A percentile compares a stretch with the other conserved stretches of the same genome.
These are phyloP conservation scores for Blastocystis sp. DNA, from an alignment of 352 stramenopile species.

Conservation along the genomic window DNA sequence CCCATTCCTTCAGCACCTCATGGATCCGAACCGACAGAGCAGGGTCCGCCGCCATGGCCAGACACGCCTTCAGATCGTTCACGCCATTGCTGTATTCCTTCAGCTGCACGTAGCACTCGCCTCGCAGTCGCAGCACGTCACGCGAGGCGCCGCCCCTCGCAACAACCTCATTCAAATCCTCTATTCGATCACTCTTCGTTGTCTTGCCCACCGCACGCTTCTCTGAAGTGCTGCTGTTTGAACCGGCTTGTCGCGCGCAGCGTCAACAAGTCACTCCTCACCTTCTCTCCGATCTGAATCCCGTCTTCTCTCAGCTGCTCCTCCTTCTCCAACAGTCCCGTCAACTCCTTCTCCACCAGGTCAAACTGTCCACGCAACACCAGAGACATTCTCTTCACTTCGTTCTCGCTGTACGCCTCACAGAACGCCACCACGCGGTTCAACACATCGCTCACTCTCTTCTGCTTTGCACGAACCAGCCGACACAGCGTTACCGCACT, in stretches of 20 bases:
- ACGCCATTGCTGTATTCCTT: neutral
- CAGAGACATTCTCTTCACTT: neutral
- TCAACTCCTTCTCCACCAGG: neutral
- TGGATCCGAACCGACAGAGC: neutral
- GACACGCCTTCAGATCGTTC: neutral
- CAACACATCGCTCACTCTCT: neutral
- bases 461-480: neutral
- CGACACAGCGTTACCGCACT: neutral
- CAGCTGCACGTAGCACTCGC: neutral
- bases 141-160: neutral
- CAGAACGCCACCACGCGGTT: neutral
- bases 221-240: neutral
- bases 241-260: neutral
- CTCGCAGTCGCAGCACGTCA: neutral
- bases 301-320: neutral
- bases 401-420: neutral
- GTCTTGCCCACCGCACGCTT: neutral
- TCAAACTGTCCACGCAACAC: neutral
- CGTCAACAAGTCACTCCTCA: neutral
- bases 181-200: neutral
- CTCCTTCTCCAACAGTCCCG: neutral
- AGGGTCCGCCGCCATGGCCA: neutral
- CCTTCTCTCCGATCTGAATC: neutral
- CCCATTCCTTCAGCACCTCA: neutral
- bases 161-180: neutral